phyloP scores from a whole-genome alignment of 2,329 filamentous ascomycete species.

The Tolypocladium inflatum region DNA sequence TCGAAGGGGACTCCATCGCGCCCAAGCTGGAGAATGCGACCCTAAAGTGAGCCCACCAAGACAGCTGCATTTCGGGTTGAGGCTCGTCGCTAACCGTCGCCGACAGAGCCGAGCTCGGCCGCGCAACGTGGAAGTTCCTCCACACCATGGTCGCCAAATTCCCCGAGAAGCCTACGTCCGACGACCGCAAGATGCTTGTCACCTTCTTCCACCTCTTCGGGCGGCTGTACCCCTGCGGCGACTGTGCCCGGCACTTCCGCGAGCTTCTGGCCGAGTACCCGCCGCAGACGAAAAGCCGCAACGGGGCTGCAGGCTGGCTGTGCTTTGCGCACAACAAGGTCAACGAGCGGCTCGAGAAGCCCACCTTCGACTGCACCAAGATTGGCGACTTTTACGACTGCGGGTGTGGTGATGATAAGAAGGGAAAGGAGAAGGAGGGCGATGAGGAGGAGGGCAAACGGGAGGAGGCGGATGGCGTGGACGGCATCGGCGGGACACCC shows the following conservation, averaged over 20 bases:
- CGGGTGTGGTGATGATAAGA: slow-evolving; percentile 54
- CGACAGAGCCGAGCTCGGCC: slow-evolving; percentile 52
- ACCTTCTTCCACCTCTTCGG: slow-evolving; percentile 58
- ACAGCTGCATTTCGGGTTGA: background rate
- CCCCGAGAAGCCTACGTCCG: slow-evolving; percentile 52
- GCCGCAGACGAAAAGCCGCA: slow-evolving; percentile 54
- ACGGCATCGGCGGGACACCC: background rate
- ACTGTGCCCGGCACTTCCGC: slow-evolving; percentile 60
- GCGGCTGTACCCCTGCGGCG: slow-evolving; percentile 61
- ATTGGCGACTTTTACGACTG: slow-evolving; percentile 66
- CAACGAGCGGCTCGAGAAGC: slow-evolving; percentile 53
- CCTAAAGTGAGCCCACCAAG: slow-evolving; percentile 46
- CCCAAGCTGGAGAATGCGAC: slow-evolving; percentile 78
- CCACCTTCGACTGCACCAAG: slow-evolving; percentile 54
- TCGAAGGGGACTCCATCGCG: slow-evolving; percentile 64
- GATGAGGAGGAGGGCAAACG: slow-evolving; percentile 2
- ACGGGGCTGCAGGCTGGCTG: slow-evolving; percentile 56
- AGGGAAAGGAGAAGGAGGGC: slow-evolving; percentile 21
- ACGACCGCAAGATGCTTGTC: slow-evolving; percentile 53
- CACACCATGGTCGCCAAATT: slow-evolving; percentile 64
- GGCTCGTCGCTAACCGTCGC: background rate
- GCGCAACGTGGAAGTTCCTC: slow-evolving; percentile 60
- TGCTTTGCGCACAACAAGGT: slow-evolving; percentile 61
- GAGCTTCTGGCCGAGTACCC: slow-evolving; percentile 51
- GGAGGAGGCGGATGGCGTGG: background rate